phyloP scores from a whole-genome alignment of 2,329 filamentous ascomycete genomes.

The Pseudocercospora vitis region DNA sequence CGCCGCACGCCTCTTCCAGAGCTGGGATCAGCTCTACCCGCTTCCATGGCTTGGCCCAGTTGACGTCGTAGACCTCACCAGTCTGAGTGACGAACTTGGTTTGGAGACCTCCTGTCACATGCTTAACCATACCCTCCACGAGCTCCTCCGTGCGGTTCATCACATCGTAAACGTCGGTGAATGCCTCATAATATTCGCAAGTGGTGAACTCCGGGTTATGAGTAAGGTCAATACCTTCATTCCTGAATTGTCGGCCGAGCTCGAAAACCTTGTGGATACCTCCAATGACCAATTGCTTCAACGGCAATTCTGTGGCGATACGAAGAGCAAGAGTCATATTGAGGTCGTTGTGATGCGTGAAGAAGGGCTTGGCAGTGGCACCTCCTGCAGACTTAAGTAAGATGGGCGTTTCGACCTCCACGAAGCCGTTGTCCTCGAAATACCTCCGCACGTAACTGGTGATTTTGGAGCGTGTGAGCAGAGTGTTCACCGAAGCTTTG shows the following conservation, averaged over 20 bases:
- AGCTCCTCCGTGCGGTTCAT: constrained; percentile 92
- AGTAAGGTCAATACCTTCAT: constrained; percentile 86
- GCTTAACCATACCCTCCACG: constrained; percentile 83
- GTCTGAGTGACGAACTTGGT: constrained; percentile 76
- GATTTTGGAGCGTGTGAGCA: constrained; percentile 83
- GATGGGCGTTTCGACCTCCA: constrained; percentile 96
- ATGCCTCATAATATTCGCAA: constrained; percentile 96
- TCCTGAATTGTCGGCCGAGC: constrained; percentile 91
- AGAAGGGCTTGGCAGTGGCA: constrained; percentile 91
- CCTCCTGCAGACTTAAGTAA: constrained; percentile 95
- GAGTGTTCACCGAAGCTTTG: constrained; percentile 76
- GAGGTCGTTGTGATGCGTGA: constrained; percentile 93
- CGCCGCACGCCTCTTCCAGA: constrained; percentile 82
- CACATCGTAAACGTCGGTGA: constrained; percentile 78
- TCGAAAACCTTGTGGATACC: constrained; percentile 95
- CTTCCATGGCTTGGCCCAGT: constrained; percentile 95
- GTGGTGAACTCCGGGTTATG: constrained; percentile 99
- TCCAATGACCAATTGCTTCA: constrained; percentile 95
- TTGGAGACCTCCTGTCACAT: constrained; percentile 66
- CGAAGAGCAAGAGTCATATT: constrained; percentile 95
- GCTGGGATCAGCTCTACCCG: constrained; percentile 93
- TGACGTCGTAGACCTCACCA: constrained; percentile 84
- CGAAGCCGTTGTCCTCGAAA: constrained; percentile 81
- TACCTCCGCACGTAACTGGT: constrained; percentile 84
- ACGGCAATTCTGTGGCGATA: constrained; percentile 89